phyloP scores from a whole-genome alignment of 148 eudicot species.

The Cornus suecica region DNA sequence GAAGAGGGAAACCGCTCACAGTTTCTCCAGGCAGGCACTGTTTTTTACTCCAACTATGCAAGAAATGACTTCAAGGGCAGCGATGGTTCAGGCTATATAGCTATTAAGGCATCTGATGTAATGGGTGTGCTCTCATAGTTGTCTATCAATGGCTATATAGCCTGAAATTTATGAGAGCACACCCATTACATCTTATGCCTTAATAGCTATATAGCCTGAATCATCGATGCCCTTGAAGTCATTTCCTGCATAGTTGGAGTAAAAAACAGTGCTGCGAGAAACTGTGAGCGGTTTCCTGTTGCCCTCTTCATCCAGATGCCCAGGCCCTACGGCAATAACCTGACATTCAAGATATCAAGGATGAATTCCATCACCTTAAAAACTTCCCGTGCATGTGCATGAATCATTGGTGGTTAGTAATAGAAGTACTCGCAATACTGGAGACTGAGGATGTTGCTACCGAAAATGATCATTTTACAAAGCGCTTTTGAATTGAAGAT shows the following conservation, averaged over 20 bases:
- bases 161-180: conserved; percentile 88
- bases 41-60: conserved; percentile 80
- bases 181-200: conserved; percentile 78
- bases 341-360: conserved; percentile 15
- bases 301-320: conserved; percentile 77
- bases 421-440: too few relatives aligned
- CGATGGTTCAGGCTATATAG: conserved; percentile 78
- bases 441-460: too few relatives aligned
- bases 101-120: conserved; percentile 66
- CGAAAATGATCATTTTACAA: too few relatives aligned
- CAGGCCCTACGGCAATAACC: conserved; percentile 87
- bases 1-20: conserved; percentile 71
- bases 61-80: conserved; percentile 83
- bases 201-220: conserved; percentile 63
- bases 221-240: conserved; percentile 87
- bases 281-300: conserved; percentile 56
- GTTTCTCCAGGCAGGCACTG: conserved; percentile 71
- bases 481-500: background rate
- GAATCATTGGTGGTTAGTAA: too few relatives aligned
- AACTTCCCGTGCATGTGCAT: background rate
- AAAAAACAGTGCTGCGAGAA: conserved; percentile 69
- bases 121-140: conserved; percentile 83
- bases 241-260: conserved; percentile 83
- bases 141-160: background rate
- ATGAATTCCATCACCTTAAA: background rate